These are phyloP conservation scores for Cadophora sp. DNA, from an alignment of 2,329 filamentous ascomycete genomes.

Conservation along the genomic window DNA sequence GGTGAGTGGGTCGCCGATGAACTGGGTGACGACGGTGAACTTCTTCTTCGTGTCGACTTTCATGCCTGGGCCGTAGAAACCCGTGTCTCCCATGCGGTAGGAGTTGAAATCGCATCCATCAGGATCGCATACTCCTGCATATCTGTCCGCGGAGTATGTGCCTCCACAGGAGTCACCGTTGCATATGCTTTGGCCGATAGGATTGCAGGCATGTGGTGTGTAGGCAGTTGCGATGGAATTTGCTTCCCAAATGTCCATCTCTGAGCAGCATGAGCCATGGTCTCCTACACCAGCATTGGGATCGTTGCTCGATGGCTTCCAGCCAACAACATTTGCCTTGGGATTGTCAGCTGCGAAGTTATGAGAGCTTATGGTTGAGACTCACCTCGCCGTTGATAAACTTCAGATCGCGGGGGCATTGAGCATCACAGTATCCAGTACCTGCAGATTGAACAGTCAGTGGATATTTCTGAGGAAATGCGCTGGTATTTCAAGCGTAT, in stretches of 20 bases:
- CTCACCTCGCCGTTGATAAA: conserved; percentile 60
- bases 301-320: conserved; percentile 55
- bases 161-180: conserved; percentile 51
- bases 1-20: conserved; percentile 58
- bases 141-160: conserved; percentile 49
- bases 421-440: conserved; percentile 69
- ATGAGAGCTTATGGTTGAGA: not conserved
- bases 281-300: conserved; percentile 58
- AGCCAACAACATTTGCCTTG: conserved; percentile 61
- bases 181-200: conserved; percentile 51
- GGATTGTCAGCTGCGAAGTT: not conserved
- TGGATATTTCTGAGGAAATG: too few species aligned
- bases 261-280: conserved; percentile 67
- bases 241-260: conserved; percentile 73
- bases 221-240: conserved; percentile 63
- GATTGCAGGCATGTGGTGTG: conserved; percentile 63
- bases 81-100: conserved; percentile 62
- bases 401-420: conserved; percentile 60
- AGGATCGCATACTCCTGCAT: conserved; percentile 62
- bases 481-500: too few species aligned
- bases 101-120: conserved; percentile 68
- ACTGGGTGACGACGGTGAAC: conserved; percentile 66
- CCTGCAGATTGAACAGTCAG: not conserved
- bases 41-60: conserved; percentile 58
- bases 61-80: conserved; percentile 61